These are phyloP conservation scores for Tetraselmis striata DNA, from an alignment of 139 green algal species.

Conservation along the genomic window DNA sequence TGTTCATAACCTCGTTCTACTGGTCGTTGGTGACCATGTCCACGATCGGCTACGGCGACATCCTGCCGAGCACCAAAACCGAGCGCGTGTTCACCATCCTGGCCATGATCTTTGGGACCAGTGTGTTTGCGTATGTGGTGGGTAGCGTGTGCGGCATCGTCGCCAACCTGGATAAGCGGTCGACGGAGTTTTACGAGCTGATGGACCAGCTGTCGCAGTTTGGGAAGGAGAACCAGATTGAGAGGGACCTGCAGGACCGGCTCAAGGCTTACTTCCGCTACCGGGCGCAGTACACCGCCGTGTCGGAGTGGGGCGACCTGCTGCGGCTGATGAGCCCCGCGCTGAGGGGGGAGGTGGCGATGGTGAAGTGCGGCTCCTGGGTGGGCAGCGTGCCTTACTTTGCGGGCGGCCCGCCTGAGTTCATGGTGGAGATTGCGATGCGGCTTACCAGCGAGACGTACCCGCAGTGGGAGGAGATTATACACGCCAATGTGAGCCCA, in stretches of 20 bases:
- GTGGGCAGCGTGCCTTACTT: conserved; percentile 13
- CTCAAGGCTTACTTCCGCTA: conserved; percentile 19
- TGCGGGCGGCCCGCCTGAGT: neutral
- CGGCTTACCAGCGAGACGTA: conserved; percentile 13
- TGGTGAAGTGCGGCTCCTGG: conserved; percentile 11
- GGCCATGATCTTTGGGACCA: conserved; percentile 21
- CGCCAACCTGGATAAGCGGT: conserved; percentile 14
- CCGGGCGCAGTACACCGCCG: neutral
- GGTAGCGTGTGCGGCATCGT: conserved; percentile 21
- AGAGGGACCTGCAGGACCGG: neutral
- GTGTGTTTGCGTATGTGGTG: conserved; percentile 23
- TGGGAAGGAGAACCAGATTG: conserved; percentile 18
- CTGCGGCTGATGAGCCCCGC: conserved; percentile 18
- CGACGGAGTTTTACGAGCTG: conserved; percentile 14
- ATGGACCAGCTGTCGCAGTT: conserved; percentile 22
- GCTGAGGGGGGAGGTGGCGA: conserved; percentile 15
- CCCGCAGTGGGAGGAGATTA: conserved; percentile 17
- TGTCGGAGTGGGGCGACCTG: conserved; percentile 9
- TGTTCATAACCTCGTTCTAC: conserved; percentile 1
- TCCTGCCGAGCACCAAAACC: conserved; percentile 13
- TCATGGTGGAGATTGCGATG: conserved; percentile 17
- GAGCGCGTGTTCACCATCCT: conserved; percentile 22
- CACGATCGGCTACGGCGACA: conserved; percentile 27
- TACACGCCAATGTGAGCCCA: neutral
- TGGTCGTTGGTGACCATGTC: conserved; percentile 13